phyloP scores from a whole-genome alignment of 441 rosid species.

The Isatis lusitanica region DNA sequence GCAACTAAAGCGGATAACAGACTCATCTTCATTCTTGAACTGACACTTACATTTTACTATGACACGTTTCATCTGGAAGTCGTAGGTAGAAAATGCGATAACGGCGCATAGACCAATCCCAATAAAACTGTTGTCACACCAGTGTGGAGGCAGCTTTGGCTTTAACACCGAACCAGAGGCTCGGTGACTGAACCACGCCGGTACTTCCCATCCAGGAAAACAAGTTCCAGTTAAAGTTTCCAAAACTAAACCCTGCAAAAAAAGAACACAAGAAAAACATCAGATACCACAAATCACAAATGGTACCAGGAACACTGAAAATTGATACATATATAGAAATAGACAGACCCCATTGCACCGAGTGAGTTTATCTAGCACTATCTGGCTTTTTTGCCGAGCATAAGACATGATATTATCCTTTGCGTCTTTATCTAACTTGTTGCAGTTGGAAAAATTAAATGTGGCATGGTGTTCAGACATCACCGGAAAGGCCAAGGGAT shows the following conservation, averaged over 20 bases:
- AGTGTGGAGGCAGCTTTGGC: constrained; percentile 11
- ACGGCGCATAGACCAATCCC: constrained; percentile 19
- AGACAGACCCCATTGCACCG: neutral
- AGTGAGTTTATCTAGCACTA: neutral
- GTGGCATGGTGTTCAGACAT: neutral
- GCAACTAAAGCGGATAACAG: neutral
- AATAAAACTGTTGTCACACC: neutral
- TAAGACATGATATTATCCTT: constrained; percentile 9
- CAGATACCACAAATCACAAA: neutral
- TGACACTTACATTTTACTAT: neutral
- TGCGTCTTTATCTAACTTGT: constrained; percentile 1
- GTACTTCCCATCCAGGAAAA: constrained; percentile 18
- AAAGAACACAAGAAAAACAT: neutral
- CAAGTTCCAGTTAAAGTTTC: neutral
- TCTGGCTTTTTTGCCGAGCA: neutral
- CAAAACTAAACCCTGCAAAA: neutral
- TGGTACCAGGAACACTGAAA: neutral
- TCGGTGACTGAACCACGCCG: constrained; percentile 2
- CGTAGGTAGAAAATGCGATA: neutral
- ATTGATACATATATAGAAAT: neutral
- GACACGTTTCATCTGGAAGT: neutral
- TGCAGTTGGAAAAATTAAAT: constrained; percentile 10
- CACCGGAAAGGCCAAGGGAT: neutral
- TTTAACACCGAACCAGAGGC: neutral
- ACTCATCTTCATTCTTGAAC: neutral